Evolutionary conservation across 2,329 filamentous ascomycete species (phyloP).

Genomic region (Cladosporium sp.): DNA sequence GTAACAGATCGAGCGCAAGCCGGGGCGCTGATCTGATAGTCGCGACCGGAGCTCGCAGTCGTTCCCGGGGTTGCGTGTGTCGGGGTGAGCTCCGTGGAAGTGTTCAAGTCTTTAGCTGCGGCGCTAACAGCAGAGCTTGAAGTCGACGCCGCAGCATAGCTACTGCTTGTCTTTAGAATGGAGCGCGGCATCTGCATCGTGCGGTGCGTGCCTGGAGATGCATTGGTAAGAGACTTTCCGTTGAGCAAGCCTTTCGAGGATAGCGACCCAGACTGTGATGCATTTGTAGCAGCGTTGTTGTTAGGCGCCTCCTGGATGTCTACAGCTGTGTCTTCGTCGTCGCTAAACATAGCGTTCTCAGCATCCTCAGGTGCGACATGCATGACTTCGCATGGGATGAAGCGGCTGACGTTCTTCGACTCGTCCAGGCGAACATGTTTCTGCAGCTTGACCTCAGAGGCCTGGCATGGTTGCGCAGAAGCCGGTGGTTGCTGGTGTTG

Average conservation of each 20-base stretch:
- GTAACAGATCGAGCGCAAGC: background rate
- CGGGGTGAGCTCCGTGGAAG: background rate
- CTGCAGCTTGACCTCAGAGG: background rate
- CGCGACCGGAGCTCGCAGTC: background rate
- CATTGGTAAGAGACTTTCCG: background rate
- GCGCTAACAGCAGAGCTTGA: background rate
- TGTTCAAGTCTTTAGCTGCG: background rate
- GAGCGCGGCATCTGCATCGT: background rate
- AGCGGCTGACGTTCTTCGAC: background rate
- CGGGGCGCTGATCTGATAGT: background rate
- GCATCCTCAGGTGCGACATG: background rate
- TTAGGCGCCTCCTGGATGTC: background rate
- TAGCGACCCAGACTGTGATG: background rate
- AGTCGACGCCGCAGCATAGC: background rate
- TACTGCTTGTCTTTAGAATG: background rate
- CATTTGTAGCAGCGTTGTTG: background rate
- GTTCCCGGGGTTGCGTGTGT: background rate
- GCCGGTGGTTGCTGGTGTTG: background rate
- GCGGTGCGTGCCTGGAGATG: background rate
- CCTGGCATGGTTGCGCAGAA: background rate
- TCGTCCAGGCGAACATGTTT: background rate
- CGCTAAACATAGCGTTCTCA: background rate
- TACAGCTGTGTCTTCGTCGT: background rate
- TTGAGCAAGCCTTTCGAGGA: background rate
- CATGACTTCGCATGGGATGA: background rate